Conservation (phyloP, 2,329 filamentous ascomycete species). For the Sclerotinia borealis region DNA sequence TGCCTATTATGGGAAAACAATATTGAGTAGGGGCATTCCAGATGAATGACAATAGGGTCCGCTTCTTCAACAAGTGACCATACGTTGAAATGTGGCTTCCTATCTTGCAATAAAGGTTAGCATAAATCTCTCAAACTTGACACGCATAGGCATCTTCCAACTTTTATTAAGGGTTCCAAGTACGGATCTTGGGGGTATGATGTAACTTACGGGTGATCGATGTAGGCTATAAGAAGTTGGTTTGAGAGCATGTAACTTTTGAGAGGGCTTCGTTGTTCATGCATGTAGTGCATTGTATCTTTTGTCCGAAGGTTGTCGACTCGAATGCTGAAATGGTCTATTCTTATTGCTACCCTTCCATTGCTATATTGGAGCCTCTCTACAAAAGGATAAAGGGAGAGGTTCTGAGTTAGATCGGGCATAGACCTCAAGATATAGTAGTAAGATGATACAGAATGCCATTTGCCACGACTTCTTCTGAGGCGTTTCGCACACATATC, state of each 20-base stretch:
- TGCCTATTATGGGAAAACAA: neutral
- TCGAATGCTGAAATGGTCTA: neutral
- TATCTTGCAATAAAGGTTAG: neutral
- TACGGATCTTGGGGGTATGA: neutral
- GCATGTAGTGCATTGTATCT: neutral
- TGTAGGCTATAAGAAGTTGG: neutral
- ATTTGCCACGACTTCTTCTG: neutral
- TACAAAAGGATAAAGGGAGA: neutral
- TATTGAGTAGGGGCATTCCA: neutral
- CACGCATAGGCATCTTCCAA: neutral
- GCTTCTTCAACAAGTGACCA: slow-evolving; percentile 3
- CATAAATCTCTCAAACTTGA: neutral
- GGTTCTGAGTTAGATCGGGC: neutral
- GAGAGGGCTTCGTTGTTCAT: neutral
- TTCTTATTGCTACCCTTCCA: neutral
- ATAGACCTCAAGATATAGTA: neutral
- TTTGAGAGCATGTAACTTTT: neutral
- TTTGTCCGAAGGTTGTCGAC: neutral
- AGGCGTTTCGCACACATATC: neutral
- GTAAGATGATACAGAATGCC: neutral
- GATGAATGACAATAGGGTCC: neutral
- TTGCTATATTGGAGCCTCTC: neutral
- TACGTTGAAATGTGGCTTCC: neutral
- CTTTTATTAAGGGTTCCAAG: neutral
- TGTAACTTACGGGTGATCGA: neutral